A percentile compares a stretch with the other conserved stretches of the same genome.
phyloP scores from a whole-genome alignment of 2,329 filamentous ascomycete species.

The Dactylellina parvicollis region DNA sequence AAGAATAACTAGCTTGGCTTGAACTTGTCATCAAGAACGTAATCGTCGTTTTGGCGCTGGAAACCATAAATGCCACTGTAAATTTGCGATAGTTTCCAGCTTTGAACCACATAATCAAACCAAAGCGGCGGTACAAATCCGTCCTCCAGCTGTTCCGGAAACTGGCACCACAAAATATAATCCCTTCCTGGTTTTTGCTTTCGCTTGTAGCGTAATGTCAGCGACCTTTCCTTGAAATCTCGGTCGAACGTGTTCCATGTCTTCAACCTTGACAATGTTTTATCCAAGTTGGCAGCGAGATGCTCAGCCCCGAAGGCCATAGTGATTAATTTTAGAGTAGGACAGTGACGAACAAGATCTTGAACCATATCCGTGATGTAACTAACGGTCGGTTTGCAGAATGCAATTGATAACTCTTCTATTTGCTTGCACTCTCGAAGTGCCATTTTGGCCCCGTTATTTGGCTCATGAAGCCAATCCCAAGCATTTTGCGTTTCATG shows the following conservation, averaged over 20 bases:
- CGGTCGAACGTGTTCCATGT: background rate
- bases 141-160: background rate
- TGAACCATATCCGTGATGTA: background rate
- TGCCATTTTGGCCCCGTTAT: background rate
- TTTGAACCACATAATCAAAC: conserved; percentile 1
- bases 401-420: background rate
- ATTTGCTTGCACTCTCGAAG: background rate
- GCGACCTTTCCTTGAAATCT: background rate
- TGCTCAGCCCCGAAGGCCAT: background rate
- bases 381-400: background rate
- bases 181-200: no score
- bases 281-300: background rate
- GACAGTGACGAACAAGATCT: background rate
- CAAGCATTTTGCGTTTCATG: background rate
- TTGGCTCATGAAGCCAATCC: background rate
- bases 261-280: background rate
- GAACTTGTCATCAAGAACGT: no score
- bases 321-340: background rate
- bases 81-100: background rate
- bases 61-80: background rate
- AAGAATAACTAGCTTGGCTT: no score
- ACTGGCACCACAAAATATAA: background rate
- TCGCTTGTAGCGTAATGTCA: background rate
- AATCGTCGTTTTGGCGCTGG: background rate
- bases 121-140: background rate